Conservation (phyloP, 1,139 yeast genomes). For the Kluyveromyces marxianus region DNA sequence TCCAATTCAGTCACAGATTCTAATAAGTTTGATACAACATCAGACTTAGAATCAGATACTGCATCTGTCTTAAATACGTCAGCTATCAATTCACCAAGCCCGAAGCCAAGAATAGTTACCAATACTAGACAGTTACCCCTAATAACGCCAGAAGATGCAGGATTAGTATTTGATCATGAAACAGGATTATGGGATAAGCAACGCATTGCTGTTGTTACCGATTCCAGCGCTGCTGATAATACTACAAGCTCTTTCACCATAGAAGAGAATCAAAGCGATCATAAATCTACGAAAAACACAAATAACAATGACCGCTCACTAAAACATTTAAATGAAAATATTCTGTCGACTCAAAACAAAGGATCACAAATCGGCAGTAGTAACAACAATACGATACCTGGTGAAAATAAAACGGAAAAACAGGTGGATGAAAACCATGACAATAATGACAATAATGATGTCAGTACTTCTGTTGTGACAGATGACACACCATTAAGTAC, state of each 20-base stretch:
- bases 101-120: slow-evolving; percentile 3
- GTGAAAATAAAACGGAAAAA: background rate
- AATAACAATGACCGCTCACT: too few species aligned
- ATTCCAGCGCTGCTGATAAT: slow-evolving; percentile 19
- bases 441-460: background rate
- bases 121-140: slow-evolving; percentile 12
- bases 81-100: slow-evolving; percentile 6
- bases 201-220: slow-evolving; percentile 4
- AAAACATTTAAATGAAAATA: too few species aligned
- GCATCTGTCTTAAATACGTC: background rate
- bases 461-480: background rate
- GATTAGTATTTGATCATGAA: slow-evolving; percentile 22
- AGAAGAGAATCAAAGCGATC: background rate
- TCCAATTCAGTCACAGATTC: background rate
- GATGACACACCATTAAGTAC: slow-evolving; percentile 24
- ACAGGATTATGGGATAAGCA: slow-evolving; percentile 27
- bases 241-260: slow-evolving; percentile 11
- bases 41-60: background rate
- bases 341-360: too few species aligned
- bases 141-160: slow-evolving; percentile 27
- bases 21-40: background rate
- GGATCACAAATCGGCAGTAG: too few species aligned
- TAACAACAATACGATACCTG: too few species aligned
- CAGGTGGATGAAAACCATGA: background rate
- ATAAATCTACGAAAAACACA: background rate